Base-by-base conservation (phyloP, 768 basidiomycete species). In the Termitomyces sp. region DNA sequence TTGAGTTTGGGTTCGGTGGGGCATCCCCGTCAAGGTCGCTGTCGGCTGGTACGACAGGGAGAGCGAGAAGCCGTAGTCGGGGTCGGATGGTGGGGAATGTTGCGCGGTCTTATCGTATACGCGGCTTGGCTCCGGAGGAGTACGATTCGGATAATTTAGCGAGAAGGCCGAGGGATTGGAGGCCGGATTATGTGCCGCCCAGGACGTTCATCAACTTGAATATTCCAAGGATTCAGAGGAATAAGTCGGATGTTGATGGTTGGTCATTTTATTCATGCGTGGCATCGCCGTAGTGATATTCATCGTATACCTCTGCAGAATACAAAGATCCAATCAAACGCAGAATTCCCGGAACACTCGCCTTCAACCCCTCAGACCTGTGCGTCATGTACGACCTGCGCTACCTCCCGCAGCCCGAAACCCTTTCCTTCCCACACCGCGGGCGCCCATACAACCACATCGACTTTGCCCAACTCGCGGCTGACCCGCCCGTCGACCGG, bases 381-480 rank as follows among this genome's bases (percentile, higher is more conserved):
- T 22, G 4, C 5, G 20, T 48, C 33, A 16, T 3, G 2, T 34
- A 34, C 20, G 48, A 49, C 13, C 48, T 34, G 22, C 33, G 33
- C 2, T 24, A 2, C 8, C 2, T 16, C 22, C 48, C 48, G 8
- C 1, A 24, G 20, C 14, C 5, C n/a, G 2, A 14, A 22, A 22
- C 5, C 3, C 33, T 49, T 14, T 22, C 30, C n/a, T 48, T 48
- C 32, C 47, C 47, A 0, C 13, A 20, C 20, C n/a, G 20, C 12
- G n/a, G n/a, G 14, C 48, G 22, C 3, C 2, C 0, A 13, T 34
- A 14, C 22, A 81, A 79, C 58, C 59, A 67, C 5, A 76, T 75
- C 50, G 85, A 88, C 64, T 77, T 86, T 61, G 73, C 76, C 13
- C 83, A 82, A 44, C 75, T 82, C 52, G 82, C 80, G 24, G 82